Conservation (phyloP, 331 rosid species). For the Arachis monticola region DNA sequence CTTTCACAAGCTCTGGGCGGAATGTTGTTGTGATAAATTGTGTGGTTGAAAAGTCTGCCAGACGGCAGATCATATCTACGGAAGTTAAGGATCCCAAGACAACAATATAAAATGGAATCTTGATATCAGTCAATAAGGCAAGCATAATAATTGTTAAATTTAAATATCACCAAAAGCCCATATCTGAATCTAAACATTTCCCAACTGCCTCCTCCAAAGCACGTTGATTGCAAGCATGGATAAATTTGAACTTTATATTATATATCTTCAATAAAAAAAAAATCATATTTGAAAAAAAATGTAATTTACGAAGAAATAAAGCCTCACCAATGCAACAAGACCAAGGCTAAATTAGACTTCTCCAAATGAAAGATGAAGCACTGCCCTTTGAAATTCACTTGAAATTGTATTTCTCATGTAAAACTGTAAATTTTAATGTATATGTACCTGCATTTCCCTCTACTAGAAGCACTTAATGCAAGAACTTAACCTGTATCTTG, state of each 20-base stretch:
- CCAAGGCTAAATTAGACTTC: not conserved
- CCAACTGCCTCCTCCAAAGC: constrained; percentile 12
- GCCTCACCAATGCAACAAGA: not conserved
- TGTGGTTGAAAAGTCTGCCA: constrained; percentile 83
- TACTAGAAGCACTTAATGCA: not conserved
- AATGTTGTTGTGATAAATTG: constrained; percentile 97
- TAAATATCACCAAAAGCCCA: constrained; percentile 10
- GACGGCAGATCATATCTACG: constrained; percentile 90
- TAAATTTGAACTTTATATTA: not conserved
- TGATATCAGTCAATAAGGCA: constrained; percentile 29
- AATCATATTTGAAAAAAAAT: not conserved
- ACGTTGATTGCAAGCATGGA: not conserved
- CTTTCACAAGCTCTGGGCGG: constrained; percentile 94
- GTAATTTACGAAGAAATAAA: not conserved
- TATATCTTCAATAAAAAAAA: not conserved
- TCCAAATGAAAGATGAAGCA: not conserved
- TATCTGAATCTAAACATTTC: constrained; percentile 7
- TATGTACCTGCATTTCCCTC: not conserved
- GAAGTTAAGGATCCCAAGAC: constrained; percentile 51
- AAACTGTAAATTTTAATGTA: not conserved
- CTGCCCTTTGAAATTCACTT: not conserved
- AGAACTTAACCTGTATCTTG: not conserved
- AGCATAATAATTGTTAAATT: constrained; percentile 9
- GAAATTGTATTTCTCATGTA: not conserved
- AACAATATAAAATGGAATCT: constrained; percentile 28